Evolutionary conservation across 2,329 filamentous ascomycete genomes (phyloP).

Genomic region (Curvularia eragrostidis): DNA sequence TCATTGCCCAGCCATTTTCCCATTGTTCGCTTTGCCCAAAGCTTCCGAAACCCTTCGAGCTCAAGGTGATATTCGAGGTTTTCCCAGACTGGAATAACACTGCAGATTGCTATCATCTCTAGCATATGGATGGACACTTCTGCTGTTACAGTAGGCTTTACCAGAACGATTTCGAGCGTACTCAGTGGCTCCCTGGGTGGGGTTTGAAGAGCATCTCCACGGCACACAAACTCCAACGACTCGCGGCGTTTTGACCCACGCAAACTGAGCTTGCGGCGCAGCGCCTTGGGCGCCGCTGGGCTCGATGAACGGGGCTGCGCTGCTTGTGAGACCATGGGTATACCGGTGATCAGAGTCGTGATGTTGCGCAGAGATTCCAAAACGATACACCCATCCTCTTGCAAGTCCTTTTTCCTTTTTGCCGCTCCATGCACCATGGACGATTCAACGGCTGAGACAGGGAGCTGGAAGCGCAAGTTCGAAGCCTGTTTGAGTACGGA

Average conservation of each 20-base stretch:
- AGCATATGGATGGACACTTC: conserved; percentile 29
- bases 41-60: conserved; percentile 27
- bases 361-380: conserved; percentile 28
- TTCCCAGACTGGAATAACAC: conserved; percentile 30
- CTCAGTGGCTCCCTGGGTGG: conserved; percentile 22
- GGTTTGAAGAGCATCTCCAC: conserved; percentile 6
- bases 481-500: conserved; percentile 25
- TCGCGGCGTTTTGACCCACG: conserved; percentile 11
- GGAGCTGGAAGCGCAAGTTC: conserved; percentile 32
- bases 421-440: conserved; percentile 21
- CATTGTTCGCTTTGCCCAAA: conserved; percentile 33
- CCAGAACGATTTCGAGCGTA: conserved; percentile 33
- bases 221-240: conserved; percentile 16
- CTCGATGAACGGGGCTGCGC: conserved; percentile 10
- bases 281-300: conserved; percentile 3
- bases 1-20: conserved; percentile 34
- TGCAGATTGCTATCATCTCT: conserved; percentile 26
- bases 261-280: conserved; percentile 18
- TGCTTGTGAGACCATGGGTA: not conserved
- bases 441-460: conserved; percentile 32
- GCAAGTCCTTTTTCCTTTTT: conserved; percentile 32
- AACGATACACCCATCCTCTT: conserved; percentile 26
- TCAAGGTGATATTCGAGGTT: conserved; percentile 34
- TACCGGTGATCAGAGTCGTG: conserved; percentile 18
- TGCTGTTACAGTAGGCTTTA: conserved; percentile 26